These are phyloP conservation scores for Musa schizocarpa DNA, from an alignment of 176 grass and related monocot genomes.

Conservation along the genomic window DNA sequence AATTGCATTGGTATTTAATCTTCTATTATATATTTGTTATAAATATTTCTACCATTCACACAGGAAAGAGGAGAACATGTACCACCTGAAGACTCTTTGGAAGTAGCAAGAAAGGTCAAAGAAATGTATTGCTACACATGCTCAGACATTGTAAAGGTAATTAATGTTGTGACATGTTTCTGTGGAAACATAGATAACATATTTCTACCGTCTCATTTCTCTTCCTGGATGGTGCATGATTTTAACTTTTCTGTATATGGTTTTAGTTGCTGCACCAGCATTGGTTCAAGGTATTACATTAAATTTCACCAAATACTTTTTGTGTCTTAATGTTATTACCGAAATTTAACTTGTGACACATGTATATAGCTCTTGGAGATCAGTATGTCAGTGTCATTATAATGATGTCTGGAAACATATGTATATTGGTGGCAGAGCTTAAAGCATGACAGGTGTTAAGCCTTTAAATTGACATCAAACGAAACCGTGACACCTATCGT, in stretches of 20 bases:
- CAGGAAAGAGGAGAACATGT: slow-evolving; percentile 98
- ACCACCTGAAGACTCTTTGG: slow-evolving; percentile 90
- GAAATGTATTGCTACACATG: slow-evolving; percentile 96
- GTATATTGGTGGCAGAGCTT: neutral
- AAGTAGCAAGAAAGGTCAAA: slow-evolving; percentile 82
- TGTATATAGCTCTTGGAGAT: neutral
- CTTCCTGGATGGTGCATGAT: neutral
- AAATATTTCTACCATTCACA: slow-evolving; percentile 11
- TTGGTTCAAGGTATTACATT: neutral
- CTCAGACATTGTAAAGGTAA: slow-evolving; percentile 98
- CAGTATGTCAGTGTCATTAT: neutral
- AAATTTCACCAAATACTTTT: neutral
- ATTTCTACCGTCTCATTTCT: neutral
- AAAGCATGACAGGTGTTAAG: neutral
- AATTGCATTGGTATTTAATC: neutral
- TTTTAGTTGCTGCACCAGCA: too few relatives aligned
- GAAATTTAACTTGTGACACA: neutral
- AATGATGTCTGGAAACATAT: neutral
- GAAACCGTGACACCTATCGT: too few relatives aligned
- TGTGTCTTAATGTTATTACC: neutral
- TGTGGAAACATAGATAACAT: neutral
- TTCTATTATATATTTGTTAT: neutral
- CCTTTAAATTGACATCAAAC: too few relatives aligned
- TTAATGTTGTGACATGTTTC: neutral
- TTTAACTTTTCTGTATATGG: neutral